A percentile compares a stretch with the other conserved stretches of the same genome.
These are phyloP conservation scores for Plasmodium vivax DNA, from an alignment of 169 alveolate species.

Conservation along the genomic window DNA sequence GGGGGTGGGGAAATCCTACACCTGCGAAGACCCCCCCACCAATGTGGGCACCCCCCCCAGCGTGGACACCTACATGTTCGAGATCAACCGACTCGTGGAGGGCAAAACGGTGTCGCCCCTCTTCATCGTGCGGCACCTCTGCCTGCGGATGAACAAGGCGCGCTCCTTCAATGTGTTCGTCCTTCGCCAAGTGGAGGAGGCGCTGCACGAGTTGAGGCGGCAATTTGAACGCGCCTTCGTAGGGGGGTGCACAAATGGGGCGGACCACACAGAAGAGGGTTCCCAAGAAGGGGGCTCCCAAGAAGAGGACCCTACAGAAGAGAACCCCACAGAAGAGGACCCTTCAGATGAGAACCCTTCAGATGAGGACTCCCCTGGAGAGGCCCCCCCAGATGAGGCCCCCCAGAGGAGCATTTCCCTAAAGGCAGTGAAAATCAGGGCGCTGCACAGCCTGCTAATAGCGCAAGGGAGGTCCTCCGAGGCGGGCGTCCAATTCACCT, in stretches of 20 bases:
- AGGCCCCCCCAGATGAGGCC: background rate
- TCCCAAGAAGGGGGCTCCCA: background rate
- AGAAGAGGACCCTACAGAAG: background rate
- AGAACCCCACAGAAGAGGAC: background rate
- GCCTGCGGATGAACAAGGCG: slow-evolving; percentile 24
- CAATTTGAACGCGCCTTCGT: background rate
- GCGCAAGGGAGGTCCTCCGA: background rate
- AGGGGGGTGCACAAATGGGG: background rate
- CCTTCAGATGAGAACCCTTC: background rate
- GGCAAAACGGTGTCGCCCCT: slow-evolving; percentile 22
- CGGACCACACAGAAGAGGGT: background rate
- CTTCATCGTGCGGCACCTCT: slow-evolving; percentile 55
- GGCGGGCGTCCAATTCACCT: background rate
- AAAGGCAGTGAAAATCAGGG: slow-evolving; percentile 21
- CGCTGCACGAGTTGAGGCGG: background rate
- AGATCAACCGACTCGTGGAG: slow-evolving; percentile 15
- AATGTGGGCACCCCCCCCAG: background rate
- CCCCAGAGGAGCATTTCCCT: background rate
- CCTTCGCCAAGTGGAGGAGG: background rate
- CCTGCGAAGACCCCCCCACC: too few relatives aligned
- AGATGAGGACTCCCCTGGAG: background rate
- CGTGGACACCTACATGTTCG: slow-evolving; percentile 24
- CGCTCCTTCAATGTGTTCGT: slow-evolving; percentile 42
- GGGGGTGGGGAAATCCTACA: too few relatives aligned
- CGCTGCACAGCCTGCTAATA: slow-evolving; percentile 27